Evolutionary conservation across 1,284 basidiomycete genomes (phyloP), one percentile per base, ranked within the genome.

Genomic region (Wallemia mellicola): DNA sequence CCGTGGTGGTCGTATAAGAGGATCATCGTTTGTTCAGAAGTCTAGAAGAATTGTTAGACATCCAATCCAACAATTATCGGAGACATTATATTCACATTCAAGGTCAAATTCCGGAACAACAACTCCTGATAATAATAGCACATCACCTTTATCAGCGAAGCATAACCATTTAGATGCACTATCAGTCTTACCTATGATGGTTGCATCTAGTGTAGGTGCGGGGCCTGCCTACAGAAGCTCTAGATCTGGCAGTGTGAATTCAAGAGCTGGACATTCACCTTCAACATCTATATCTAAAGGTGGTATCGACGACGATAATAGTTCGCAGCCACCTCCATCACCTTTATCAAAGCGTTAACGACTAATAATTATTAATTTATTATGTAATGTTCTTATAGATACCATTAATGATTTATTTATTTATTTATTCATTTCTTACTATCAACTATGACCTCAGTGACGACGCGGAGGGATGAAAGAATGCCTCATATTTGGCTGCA

Each of bases 161-260:
- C 26, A 22, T 19, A 58, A 26, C 30, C 57, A 32, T 28, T 26
- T 59, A 33, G 61, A 57, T 27, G 61, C 2, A 26, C 61, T 61
- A 60, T 48, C 30, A 1, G 91, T 92, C 83, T 80, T 88, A 0
- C 89, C 88, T 9, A 81, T 83, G 0, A 69, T 94, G 22, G 79
- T 94, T 63, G 81, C 83, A 25, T 81, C 85, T 7, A 82, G 85
- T 3, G 79, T 92, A 57, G 87, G 83, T 61, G 83, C 83, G 58
- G 83, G 85, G 54, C 81, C 80, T 74, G 72, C 76, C 33, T 48
- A 48, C 38, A 48, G 38, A 22, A 48, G 24, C 27, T 11, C 55
- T 2, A 14, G 27, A 17, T 27, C 55, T 26, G 25, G 55, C 7
- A 57, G 25, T 28, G 55, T 28, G 81, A 77, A 26, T 73, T 76